Evolutionary conservation across 306 rosid genomes (phyloP), one percentile per base, ranked within the genome.

Genomic region (Vigna mungo): DNA sequence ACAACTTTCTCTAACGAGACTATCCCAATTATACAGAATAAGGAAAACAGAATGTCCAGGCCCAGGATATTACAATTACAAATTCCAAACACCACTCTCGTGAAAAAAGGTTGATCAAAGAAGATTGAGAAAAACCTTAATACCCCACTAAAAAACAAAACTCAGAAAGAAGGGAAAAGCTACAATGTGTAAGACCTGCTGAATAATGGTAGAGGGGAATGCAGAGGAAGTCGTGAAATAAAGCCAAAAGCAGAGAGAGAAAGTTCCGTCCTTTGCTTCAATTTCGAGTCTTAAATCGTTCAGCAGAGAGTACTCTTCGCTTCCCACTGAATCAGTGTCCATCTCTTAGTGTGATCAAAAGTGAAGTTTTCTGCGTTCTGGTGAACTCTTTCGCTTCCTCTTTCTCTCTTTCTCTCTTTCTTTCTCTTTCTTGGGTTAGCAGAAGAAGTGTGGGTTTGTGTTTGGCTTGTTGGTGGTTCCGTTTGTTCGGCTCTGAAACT

Each of bases 201-300:
- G 91, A 66, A 92, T 79, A 87, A 94, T 73, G 46, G 89, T 80
- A 37, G 85, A 73, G 63, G 95, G 96, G 48, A 92, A 90, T 71
- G 96, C 30, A 69, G 85, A 52, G 64, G 95, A 88, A 71, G 71
- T 80, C 75, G 59, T 66, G 56, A 94, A 82, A 82, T 88, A 94
- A 82, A 90, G 82, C 98, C 98, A 94, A 71, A 92, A 94, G 90
- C 92, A 90, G 62, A 94, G 44, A 39, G 86, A 81, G 72, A 90
- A 92, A 71, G 78, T 74, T 36, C 63, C 89, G 8, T 90, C 95
- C 23, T 85, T 70, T 7, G 48, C 80, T 58, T 85, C 92, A 79
- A 90, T 83, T 84, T 92, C 89, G 27, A 86, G 68, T 67, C 85
- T 81, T 18, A 92, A 80, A 84, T 92, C 89, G 80, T 92, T 87